A percentile compares a stretch with the other conserved stretches of the same genome.
Conservation (phyloP, 495 filamentous ascomycete species). For the Neurospora intermedia region DNA sequence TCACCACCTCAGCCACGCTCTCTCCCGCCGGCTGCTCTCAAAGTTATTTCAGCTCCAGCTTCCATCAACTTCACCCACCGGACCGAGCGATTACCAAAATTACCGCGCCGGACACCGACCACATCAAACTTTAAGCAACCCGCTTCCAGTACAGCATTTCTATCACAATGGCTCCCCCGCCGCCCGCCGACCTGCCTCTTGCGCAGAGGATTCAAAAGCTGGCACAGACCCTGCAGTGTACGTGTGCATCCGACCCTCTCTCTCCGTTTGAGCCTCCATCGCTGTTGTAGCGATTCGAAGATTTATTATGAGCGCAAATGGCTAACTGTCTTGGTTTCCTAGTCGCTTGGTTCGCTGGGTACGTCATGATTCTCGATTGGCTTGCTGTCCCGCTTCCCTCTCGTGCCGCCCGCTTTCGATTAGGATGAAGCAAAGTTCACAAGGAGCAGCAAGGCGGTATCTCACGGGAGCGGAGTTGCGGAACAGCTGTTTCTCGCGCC, state of each 20-base stretch:
- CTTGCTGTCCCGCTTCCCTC: neutral
- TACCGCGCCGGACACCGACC: neutral
- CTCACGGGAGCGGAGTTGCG: neutral
- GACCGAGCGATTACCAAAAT: neutral
- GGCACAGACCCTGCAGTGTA: slow-evolving; percentile 82
- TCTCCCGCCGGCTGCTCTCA: neutral
- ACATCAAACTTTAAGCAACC: neutral
- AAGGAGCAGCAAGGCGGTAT: neutral
- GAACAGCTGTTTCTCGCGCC: neutral
- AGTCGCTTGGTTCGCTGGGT: slow-evolving; percentile 84
- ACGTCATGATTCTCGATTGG: slow-evolving; percentile 28
- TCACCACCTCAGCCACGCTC: neutral
- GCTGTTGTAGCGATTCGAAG: slow-evolving; percentile 2
- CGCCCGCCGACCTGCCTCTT: slow-evolving; percentile 58
- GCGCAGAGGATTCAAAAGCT: slow-evolving; percentile 62
- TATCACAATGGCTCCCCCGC: slow-evolving; percentile 65
- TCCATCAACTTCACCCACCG: neutral
- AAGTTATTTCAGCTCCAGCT: neutral
- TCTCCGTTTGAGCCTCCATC: slow-evolving; percentile 3
- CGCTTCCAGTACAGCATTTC: neutral
- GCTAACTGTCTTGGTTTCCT: slow-evolving; percentile 17
- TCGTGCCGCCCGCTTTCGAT: neutral
- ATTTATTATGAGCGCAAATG: neutral
- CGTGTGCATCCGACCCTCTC: slow-evolving; percentile 24
- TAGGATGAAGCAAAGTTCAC: neutral